Evolutionary conservation across 352 stramenopile species (phyloP), one percentile per base, ranked within the genome.

Genomic region (Globisporangium rhizosaccharum): DNA sequence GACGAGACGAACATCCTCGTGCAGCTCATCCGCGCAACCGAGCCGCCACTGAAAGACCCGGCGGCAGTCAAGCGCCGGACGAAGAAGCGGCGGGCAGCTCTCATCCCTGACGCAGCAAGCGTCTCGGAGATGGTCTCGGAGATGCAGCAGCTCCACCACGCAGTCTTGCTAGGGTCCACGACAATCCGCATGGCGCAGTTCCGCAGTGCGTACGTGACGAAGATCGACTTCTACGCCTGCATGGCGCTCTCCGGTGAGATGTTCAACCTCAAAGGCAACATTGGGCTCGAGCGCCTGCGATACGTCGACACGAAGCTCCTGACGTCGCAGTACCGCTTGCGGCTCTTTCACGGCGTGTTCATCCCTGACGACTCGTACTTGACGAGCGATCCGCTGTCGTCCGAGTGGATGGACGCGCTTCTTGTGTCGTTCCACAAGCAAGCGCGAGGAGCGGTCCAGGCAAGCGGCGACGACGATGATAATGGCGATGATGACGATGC

Each of bases 371-470:
- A 79, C 17, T 79, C 68, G 14, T 94, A 85, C 48, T 72, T 72
- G 26, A 81, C 76, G 9, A 73, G 63, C 12, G 84, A 94, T 53
- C 68, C 82, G 3, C 66, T 94, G 17, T 80, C 82, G 12, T 70
- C 74, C 2, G 84, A 94, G 39, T 94, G 84, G 84, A 94, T 92
- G 76, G 82, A 94, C 47, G 86, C 72, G n/a, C 73, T 93, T 9
- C 62, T 71, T 2, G 66, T 75, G 1, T 75, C 72, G 25, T 73
- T 61, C 33, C 53, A 67, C 46, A 65, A 59, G 26, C 42, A 61
- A 63, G n/a, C 67, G 56, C 28, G 68, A 39, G 33, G 33, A 39
- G 33, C 10, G 8, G 33, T 12, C 1, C 33, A 39, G 8, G 9
- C 33, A 39, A 39, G 33, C 25, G 47, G 56, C 8, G 52, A 28